Conservation (phyloP, 768 basidiomycete species). For the Suillus spraguei region DNA sequence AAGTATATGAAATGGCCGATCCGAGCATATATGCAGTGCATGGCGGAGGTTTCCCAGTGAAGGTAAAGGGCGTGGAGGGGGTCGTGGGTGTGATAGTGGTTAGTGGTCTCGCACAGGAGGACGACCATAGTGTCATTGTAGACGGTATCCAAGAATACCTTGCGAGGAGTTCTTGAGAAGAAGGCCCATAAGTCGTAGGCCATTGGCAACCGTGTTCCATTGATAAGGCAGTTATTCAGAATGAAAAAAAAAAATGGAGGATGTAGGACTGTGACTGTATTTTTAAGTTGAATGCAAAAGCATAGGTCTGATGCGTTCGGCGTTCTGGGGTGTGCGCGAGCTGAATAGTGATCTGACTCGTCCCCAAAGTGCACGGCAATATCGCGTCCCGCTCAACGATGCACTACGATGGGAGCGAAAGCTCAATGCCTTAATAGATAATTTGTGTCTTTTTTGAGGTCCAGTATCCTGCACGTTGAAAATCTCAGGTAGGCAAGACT, state of each 20-base stretch:
- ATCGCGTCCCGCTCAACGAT: background rate
- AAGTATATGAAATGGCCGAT: constrained; percentile 28
- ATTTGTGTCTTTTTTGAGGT: background rate
- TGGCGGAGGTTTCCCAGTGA: constrained; percentile 37
- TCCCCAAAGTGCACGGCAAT: background rate
- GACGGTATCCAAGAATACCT: constrained; percentile 32
- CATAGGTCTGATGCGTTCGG: background rate
- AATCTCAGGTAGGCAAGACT: background rate
- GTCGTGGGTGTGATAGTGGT: constrained; percentile 39
- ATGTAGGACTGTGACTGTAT: background rate
- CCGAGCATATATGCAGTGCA: constrained; percentile 33
- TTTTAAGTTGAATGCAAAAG: constrained; percentile 2
- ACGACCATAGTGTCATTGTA: constrained; percentile 35
- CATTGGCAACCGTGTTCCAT: background rate
- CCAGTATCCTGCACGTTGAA: background rate
- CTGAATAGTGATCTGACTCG: background rate
- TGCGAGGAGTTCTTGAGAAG: constrained; percentile 8
- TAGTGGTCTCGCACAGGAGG: constrained; percentile 32
- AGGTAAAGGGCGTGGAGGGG: constrained; percentile 36
- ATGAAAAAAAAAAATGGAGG: background rate
- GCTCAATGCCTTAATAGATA: background rate
- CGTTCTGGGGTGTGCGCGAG: background rate
- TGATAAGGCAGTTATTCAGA: constrained; percentile 2
- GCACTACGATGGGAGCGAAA: background rate
- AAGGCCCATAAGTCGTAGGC: background rate